A percentile compares a stretch with the other conserved stretches of the same genome.
phyloP scores from a whole-genome alignment of 345 rosid species.

The Hypericum perforatum region DNA sequence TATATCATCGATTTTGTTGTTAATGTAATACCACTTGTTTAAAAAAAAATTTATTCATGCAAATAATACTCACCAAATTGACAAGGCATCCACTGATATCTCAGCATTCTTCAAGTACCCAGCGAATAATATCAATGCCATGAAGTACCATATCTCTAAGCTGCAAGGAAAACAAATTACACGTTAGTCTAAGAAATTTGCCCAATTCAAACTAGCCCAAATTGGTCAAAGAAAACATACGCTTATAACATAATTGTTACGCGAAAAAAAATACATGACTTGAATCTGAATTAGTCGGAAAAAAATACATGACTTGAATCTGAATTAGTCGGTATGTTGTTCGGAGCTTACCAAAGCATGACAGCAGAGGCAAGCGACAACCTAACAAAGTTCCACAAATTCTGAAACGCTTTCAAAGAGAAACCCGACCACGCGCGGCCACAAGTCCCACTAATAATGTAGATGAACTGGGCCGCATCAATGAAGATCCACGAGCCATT shows the following conservation, averaged over 20 bases:
- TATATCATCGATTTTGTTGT: too few relatives aligned
- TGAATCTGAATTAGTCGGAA: too few relatives aligned
- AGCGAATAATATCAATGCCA: conserved; percentile 14
- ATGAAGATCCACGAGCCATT: conserved; percentile 4
- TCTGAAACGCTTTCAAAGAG: conserved; percentile 14
- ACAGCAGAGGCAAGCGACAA: conserved; percentile 16
- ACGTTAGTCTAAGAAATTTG: too few relatives aligned
- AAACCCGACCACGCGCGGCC: conserved; percentile 10
- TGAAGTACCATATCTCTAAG: conserved; percentile 18
- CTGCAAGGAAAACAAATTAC: conserved; percentile 4
- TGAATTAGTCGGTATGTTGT: too few relatives aligned
- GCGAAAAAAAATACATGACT: not conserved
- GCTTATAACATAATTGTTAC: too few relatives aligned
- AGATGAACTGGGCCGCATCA: conserved; percentile 6
- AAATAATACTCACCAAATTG: conserved; percentile 5
- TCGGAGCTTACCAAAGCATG: conserved; percentile 11
- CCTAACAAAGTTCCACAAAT: conserved; percentile 11
- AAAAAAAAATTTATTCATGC: not conserved
- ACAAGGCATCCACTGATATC: conserved; percentile 15
- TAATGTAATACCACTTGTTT: too few relatives aligned
- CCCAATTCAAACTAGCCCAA: too few relatives aligned
- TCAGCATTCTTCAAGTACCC: conserved; percentile 18
- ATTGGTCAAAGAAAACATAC: too few relatives aligned
- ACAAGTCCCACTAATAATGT: conserved; percentile 12
- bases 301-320: not conserved